A percentile compares a stretch with the other conserved stretches of the same genome.
phyloP scores from a whole-genome alignment of 129 eudicot genomes.

The Arctium minus region DNA sequence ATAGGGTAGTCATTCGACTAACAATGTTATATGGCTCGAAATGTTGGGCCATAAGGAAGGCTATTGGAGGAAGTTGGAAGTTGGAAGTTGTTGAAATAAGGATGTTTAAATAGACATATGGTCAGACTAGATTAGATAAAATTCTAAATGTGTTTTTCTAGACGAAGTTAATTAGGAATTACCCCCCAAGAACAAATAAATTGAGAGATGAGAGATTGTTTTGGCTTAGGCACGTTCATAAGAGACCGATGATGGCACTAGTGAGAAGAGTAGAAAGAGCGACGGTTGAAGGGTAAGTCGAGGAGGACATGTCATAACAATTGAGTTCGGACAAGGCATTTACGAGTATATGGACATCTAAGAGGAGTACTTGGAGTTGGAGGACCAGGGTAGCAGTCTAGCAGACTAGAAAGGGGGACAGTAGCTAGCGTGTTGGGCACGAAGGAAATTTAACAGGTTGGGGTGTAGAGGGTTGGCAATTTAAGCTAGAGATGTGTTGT shows the following conservation, averaged over 20 bases:
- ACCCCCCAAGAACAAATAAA: too few species aligned
- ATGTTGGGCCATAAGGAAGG: not conserved
- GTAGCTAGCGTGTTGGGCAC: not conserved
- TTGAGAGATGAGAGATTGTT: not conserved
- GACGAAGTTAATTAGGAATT: too few species aligned
- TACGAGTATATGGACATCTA: not conserved
- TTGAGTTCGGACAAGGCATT: not conserved
- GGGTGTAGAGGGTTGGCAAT: not conserved
- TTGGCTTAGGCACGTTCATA: not conserved
- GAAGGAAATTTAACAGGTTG: not conserved
- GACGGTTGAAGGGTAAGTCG: not conserved
- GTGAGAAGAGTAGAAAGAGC: not conserved
- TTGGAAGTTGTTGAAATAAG: not conserved
- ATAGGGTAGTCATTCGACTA: not conserved
- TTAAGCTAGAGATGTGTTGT: not conserved
- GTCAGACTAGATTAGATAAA: not conserved
- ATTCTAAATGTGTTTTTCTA: not conserved
- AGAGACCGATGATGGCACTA: not conserved
- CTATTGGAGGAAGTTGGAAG: not conserved
- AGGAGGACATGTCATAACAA: not conserved
- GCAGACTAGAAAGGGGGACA: not conserved
- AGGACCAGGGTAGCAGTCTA: not conserved
- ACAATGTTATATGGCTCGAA: not conserved
- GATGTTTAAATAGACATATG: not conserved
- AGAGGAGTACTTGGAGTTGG: not conserved